Evolutionary conservation across 352 stramenopile genomes (phyloP).

Genomic region (Thalassiosira sp.): DNA sequence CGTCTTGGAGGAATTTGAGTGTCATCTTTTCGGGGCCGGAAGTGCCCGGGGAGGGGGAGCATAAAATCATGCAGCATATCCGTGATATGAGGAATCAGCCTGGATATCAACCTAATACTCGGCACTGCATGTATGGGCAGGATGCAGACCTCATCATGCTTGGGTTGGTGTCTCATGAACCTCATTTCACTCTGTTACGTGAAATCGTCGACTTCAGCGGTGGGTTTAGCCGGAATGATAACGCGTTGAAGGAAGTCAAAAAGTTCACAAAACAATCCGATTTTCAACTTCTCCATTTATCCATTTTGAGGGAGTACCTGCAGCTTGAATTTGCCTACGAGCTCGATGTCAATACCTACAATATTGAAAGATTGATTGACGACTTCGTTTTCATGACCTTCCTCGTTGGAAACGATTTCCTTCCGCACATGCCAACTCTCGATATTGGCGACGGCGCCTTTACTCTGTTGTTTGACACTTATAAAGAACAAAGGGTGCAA

Average conservation of each 20-base stretch:
- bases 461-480: constrained; percentile 91
- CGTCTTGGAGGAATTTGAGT: constrained; percentile 92
- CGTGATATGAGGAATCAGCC: constrained; percentile 88
- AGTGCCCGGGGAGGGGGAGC: constrained; percentile 95
- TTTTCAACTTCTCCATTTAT: constrained; percentile 97
- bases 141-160: constrained; percentile 99
- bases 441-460: constrained; percentile 99
- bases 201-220: constrained; percentile 95
- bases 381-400: constrained; percentile 99
- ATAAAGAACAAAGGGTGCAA: constrained; percentile 87
- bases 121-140: constrained; percentile 98
- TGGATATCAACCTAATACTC: constrained; percentile 92
- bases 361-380: constrained; percentile 96
- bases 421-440: constrained; percentile 97
- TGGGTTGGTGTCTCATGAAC: constrained; percentile 95
- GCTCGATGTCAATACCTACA: constrained; percentile 60
- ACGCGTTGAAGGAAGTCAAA: constrained; percentile 88
- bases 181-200: constrained; percentile 92
- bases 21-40: constrained; percentile 96
- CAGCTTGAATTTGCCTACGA: constrained; percentile 91
- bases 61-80: constrained; percentile 98
- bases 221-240: constrained; percentile 72
- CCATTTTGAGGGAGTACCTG: constrained; percentile 96
- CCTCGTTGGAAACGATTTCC: constrained; percentile 97
- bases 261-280: constrained; percentile 91